These are phyloP conservation scores for Pseudotulostoma volvatum DNA, from an alignment of 495 filamentous ascomycete genomes.

Conservation along the genomic window DNA sequence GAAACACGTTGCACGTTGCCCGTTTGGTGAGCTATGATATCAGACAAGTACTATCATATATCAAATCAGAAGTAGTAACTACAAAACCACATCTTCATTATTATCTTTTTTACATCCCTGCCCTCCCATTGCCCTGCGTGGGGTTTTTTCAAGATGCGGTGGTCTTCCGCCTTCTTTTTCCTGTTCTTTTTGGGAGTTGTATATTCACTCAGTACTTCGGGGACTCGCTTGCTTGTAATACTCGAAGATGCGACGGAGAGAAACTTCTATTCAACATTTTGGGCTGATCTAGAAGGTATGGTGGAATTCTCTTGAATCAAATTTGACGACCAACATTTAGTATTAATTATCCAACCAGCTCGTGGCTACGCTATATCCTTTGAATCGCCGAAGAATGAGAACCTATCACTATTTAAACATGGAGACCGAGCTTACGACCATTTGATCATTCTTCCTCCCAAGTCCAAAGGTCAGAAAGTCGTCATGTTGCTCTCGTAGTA, in stretches of 20 bases:
- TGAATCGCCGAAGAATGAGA: conserved; percentile 73
- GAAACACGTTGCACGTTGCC: conserved; percentile 34
- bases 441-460: conserved; percentile 68
- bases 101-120: conserved; percentile 7
- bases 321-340: conserved; percentile 7
- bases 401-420: conserved; percentile 65
- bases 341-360: conserved; percentile 29
- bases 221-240: conserved; percentile 69
- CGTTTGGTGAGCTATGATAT: too few relatives aligned
- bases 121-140: conserved; percentile 21
- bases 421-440: conserved; percentile 87
- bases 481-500: too few relatives aligned
- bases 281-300: conserved; percentile 65
- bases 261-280: conserved; percentile 63
- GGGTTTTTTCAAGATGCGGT: conserved; percentile 47
- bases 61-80: conserved; percentile 6
- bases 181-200: conserved; percentile 47
- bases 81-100: conserved; percentile 8
- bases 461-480: conserved; percentile 59
- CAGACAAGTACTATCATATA: conserved; percentile 4
- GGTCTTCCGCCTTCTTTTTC: conserved; percentile 51
- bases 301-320: too few relatives aligned
- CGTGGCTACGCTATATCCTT: conserved; percentile 68
- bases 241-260: conserved; percentile 70
- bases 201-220: conserved; percentile 63